Evolutionary conservation across 2,329 filamentous ascomycete genomes (phyloP).

Genomic region (Aquanectria penicillioides): DNA sequence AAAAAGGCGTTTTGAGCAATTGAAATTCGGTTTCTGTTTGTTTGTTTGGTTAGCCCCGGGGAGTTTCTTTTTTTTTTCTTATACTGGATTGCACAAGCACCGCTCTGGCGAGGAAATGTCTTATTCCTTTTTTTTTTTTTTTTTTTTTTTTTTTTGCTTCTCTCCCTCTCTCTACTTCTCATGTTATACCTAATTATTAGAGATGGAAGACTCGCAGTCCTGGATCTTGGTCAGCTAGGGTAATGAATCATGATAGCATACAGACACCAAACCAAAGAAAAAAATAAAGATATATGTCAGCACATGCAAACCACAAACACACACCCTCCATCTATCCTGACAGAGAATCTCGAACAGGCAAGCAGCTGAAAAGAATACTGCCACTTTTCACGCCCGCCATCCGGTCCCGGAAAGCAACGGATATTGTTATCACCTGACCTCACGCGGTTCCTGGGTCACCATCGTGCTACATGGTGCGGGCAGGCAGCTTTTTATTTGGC

Average conservation of each 20-base stretch:
- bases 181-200: too few species aligned
- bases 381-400: neutral
- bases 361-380: neutral
- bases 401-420: neutral
- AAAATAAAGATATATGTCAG: too few species aligned
- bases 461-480: constrained; percentile 24
- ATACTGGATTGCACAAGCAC: neutral
- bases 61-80: neutral
- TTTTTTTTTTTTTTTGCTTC: neutral
- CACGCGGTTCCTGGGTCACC: constrained; percentile 17
- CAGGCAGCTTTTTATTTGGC: neutral
- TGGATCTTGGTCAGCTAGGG: neutral
- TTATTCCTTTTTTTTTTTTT: neutral
- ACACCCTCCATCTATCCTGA: too few species aligned
- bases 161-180: too few species aligned
- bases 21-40: neutral
- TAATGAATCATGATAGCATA: too few species aligned
- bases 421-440: constrained; percentile 25
- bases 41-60: neutral
- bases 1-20: constrained; percentile 11
- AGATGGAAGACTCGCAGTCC: constrained; percentile 10
- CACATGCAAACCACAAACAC: too few species aligned
- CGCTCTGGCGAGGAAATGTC: neutral
- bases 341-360: too few species aligned
- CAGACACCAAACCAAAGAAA: too few species aligned